Conservation (phyloP, 2,329 filamentous ascomycete genomes). For the Neonectria punicea region DNA sequence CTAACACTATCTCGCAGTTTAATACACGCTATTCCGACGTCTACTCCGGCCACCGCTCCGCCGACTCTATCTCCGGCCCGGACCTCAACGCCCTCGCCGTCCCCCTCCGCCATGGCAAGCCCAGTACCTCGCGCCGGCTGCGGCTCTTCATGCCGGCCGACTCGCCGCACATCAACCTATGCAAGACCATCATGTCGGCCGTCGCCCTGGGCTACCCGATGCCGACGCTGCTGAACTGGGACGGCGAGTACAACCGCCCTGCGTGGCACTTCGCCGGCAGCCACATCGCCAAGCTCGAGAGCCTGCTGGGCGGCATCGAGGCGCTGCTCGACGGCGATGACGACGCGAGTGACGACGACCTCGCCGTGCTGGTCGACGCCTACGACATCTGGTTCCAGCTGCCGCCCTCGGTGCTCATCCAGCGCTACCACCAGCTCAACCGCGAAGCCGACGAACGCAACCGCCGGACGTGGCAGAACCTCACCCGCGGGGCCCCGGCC, state of each 20-base stretch:
- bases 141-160: slow-evolving; percentile 54
- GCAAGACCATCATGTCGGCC: slow-evolving; percentile 52
- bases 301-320: slow-evolving; percentile 46
- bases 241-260: slow-evolving; percentile 50
- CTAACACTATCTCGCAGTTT: slow-evolving; percentile 24
- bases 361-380: slow-evolving; percentile 51
- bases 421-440: slow-evolving; percentile 50
- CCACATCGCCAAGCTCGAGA: slow-evolving; percentile 52
- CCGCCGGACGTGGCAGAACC: slow-evolving; percentile 37
- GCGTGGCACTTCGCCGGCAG: slow-evolving; percentile 52
- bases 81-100: slow-evolving; percentile 25
- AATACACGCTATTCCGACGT: neutral
- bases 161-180: slow-evolving; percentile 50
- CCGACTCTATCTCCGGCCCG: slow-evolving; percentile 11
- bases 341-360: slow-evolving; percentile 43
- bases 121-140: slow-evolving; percentile 40
- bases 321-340: slow-evolving; percentile 38
- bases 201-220: slow-evolving; percentile 52
- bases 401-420: slow-evolving; percentile 49
- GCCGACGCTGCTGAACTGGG: slow-evolving; percentile 52
- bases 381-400: slow-evolving; percentile 55
- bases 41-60: neutral
- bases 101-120: slow-evolving; percentile 11
- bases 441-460: slow-evolving; percentile 46
- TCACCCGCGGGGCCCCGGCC: neutral